Evolutionary conservation across 306 rosid species (phyloP).

Genomic region (Trifolium fragiferum): DNA sequence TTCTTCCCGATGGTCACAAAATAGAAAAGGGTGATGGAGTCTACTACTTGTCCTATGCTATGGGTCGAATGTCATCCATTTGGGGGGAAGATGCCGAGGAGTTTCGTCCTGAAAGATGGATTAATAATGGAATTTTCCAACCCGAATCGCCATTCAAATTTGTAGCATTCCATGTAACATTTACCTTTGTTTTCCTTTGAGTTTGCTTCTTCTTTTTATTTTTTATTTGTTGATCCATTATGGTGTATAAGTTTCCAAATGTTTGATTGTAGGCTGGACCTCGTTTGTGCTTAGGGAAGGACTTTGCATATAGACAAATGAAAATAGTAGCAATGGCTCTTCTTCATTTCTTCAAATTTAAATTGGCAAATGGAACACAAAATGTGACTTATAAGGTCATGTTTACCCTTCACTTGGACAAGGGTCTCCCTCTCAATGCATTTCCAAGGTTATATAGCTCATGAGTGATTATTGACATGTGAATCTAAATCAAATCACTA

Average conservation of each 20-base stretch:
- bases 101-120: conserved; percentile 83
- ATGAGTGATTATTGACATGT: too few species aligned
- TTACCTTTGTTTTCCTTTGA: conserved; percentile 22
- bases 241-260: background rate
- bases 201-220: background rate
- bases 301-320: conserved; percentile 82
- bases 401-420: conserved; percentile 80
- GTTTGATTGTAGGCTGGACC: conserved; percentile 70
- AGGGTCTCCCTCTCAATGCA: conserved; percentile 65
- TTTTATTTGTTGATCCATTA: background rate
- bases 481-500: too few species aligned
- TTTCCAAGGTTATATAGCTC: conserved; percentile 46
- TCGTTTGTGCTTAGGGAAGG: conserved; percentile 73
- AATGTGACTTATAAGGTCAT: conserved; percentile 61
- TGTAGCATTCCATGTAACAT: conserved; percentile 62
- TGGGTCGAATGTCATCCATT: conserved; percentile 75
- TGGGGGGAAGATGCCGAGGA: conserved; percentile 77
- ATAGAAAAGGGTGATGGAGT: conserved; percentile 70
- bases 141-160: conserved; percentile 81
- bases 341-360: conserved; percentile 63
- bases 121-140: conserved; percentile 59
- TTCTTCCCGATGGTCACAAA: conserved; percentile 72
- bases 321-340: conserved; percentile 67
- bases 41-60: conserved; percentile 63
- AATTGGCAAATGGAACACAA: conserved; percentile 51